Conservation (phyloP, 140 eudicot genomes). For the Senecio squalidus region DNA sequence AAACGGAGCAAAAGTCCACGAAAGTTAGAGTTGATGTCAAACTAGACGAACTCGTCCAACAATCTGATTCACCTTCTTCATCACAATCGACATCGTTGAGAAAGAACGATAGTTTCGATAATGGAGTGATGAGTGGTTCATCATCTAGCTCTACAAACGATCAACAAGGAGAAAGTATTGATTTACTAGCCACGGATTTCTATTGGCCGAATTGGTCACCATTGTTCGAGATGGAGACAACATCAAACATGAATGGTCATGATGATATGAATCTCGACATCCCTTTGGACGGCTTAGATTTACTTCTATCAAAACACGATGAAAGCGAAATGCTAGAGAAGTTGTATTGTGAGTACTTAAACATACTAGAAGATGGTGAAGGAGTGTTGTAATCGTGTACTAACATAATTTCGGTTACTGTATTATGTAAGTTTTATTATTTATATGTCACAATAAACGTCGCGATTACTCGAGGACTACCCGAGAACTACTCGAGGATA, state of each 20-base stretch:
- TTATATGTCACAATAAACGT: not conserved
- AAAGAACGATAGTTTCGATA: slow-evolving; percentile 13
- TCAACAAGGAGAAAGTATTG: slow-evolving; percentile 3
- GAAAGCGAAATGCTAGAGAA: slow-evolving; percentile 28
- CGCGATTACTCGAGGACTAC: no score
- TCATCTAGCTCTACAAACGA: slow-evolving; percentile 18
- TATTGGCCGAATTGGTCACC: slow-evolving; percentile 12
- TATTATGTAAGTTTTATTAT: not conserved
- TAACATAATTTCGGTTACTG: not conserved
- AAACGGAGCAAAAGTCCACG: slow-evolving; percentile 2
- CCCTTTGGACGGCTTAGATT: slow-evolving; percentile 15
- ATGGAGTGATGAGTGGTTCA: slow-evolving; percentile 1
- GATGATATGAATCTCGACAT: slow-evolving; percentile 7
- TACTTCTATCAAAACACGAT: slow-evolving; percentile 8
- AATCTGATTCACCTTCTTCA: slow-evolving; percentile 4
- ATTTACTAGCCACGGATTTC: slow-evolving; percentile 14
- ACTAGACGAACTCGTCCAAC: no score
- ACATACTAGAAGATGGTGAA: slow-evolving; percentile 20
- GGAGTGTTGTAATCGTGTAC: not conserved
- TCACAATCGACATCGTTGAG: slow-evolving; percentile 6
- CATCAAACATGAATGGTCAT: not conserved
- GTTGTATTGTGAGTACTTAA: slow-evolving; percentile 30
- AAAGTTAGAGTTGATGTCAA: slow-evolving; percentile 5
- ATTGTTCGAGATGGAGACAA: slow-evolving; percentile 15
- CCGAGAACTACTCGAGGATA: no score